Evolutionary conservation across 495 filamentous ascomycete species (phyloP), one percentile per base, ranked within the genome.

Genomic region (Penicillium robsamsonii): DNA sequence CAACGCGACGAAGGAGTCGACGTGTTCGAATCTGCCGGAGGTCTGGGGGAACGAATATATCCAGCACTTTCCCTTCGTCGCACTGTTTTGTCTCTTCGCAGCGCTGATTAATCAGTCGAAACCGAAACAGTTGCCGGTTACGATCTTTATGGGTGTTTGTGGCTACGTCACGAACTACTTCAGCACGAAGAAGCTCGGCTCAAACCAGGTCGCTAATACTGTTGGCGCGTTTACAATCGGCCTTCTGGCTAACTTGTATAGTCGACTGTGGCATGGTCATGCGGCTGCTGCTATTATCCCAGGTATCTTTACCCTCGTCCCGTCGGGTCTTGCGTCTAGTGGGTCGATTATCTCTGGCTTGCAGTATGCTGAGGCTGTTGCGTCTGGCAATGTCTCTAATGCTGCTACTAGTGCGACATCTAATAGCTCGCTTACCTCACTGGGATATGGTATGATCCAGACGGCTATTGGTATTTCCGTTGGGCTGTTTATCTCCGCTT

Each of bases 241-340:
- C 18, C 78, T 95, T 0, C 67, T 91, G 22, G 92, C 90, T 20
- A 96, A 96, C 66, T 55, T 94, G 12, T 96, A 96, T 70, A 87
- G 87, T 5, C 81, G 92, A 6, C 48, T 91, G 13, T 81, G 86
- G 64, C 86, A 92, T 63, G 90, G 89, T 4, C 81, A 95, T 31
- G 91, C 92, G 0, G 91, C 90, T 2, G 88, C 89, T 0, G 87
- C 88, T 17, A 87, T 96, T 68, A 75, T 97, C 3, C 92, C 92
- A 1, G 92, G 87, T n/a, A 96, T 97, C 60, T 95, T 96, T 65
- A 91, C 96, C 3, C 87, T 92, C 49, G 92, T 97, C 4, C 92
- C 92, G 2, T 90, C 85, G 5, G 92, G 91, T 7, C 75, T 97
- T 20, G 89, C 92, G 3, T 88, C 89, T 3, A 81, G 79, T 24